Evolutionary conservation across 2,329 filamentous ascomycete species (phyloP).

Genomic region (Ilyonectria robusta): DNA sequence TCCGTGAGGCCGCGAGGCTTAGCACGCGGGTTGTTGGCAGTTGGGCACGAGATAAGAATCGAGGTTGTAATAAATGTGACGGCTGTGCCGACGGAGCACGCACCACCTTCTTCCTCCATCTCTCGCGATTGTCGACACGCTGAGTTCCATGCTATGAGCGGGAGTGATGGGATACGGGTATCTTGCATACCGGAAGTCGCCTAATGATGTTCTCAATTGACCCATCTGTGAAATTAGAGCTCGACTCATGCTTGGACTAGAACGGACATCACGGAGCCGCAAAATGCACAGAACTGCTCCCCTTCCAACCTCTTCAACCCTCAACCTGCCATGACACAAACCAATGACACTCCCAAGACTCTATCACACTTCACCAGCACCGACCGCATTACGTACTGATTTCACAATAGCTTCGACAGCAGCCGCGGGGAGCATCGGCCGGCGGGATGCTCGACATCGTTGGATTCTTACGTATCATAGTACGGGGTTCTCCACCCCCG

Average conservation of each 20-base stretch:
- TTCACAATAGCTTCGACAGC: not conserved
- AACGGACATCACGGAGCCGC: not conserved
- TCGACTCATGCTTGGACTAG: not conserved
- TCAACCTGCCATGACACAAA: not conserved
- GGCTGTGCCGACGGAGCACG: not conserved
- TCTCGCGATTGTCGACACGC: not conserved
- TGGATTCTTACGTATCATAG: not conserved
- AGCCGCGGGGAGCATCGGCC: not conserved
- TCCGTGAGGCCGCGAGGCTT: not conserved
- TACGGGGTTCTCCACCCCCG: not conserved
- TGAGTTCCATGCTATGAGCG: not conserved
- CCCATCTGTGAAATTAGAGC: not conserved
- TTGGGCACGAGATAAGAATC: not conserved
- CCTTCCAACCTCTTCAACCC: not conserved
- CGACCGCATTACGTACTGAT: not conserved
- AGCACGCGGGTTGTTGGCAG: not conserved
- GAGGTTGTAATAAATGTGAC: not conserved
- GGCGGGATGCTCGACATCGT: not conserved
- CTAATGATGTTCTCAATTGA: not conserved
- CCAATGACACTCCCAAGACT: not conserved
- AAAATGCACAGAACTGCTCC: not conserved
- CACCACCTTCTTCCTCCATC: not conserved
- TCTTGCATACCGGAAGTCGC: not conserved
- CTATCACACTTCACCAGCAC: not conserved
- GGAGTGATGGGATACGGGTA: not conserved